Base-by-base conservation (phyloP, 1,284 basidiomycete genomes). In the Cutaneotrichosporon sp. region DNA sequence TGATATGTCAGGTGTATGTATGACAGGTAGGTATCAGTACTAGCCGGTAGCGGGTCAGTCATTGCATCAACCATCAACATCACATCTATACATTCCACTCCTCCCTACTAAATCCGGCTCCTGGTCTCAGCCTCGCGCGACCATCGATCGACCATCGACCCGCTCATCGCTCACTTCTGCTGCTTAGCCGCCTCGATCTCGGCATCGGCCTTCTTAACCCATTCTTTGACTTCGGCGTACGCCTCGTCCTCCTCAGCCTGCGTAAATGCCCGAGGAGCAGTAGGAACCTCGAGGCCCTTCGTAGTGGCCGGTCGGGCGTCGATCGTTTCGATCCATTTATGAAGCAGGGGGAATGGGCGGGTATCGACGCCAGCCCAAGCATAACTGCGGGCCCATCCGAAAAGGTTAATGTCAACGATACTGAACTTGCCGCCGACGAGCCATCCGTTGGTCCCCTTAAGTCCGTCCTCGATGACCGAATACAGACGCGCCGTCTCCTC, bases 401-500 rank as follows among this genome's bases (percentile, higher is more conserved):
- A 73, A 61, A 71, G 70, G 65, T 76, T 79, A 65, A 80, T 79
- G 70, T 81, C 80, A 22, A 73, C 90, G 40, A 91, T 81, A 50
- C 83, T 86, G 78, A 85, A 90, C 63, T 85, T 86, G 34, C 86
- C 80, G 13, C 90, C 90, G 11, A 86, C 89, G 34, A 93, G 85
- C 77, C 84, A 92, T 53, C 76, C 72, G 31, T 69, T 70, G 57
- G 71, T 70, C 34, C 69, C 67, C 36, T 80, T 75, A 2, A 94
- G 84, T 22, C 87, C 86, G 62, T 86, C 85, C 69, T 92, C 87
- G 61, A 92, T 84, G 10, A 92, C 90, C 47, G 85, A 81, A 75
- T 89, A 91, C 5, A 93, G 83, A 34, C 91, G 85, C 75, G 87
- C 87, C 3, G 89, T 89, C 82, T 93, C 91, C 40, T 89, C 85